Conservation (phyloP, 768 basidiomycete genomes). For the Boletus edulis region DNA sequence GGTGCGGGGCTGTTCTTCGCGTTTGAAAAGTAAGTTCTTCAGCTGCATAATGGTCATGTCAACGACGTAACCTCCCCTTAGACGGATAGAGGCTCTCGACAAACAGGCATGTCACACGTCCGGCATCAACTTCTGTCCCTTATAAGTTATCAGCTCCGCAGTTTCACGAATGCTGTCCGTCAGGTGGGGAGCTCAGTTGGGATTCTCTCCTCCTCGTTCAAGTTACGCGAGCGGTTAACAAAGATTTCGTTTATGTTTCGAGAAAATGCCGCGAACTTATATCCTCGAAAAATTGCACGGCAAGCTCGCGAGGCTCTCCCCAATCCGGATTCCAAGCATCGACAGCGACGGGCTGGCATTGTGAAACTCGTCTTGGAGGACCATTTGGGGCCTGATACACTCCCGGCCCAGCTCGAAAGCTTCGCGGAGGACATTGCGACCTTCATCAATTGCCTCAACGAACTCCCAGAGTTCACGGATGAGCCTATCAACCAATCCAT, state of each 20-base stretch:
- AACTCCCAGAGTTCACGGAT: conserved; percentile 54
- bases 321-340: conserved; percentile 33
- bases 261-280: conserved; percentile 53
- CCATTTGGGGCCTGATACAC: conserved; percentile 44
- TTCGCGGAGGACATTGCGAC: conserved; percentile 48
- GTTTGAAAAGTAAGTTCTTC: conserved; percentile 42
- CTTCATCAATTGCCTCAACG: conserved; percentile 50
- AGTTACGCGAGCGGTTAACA: conserved; percentile 46
- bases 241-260: conserved; percentile 49
- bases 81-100: conserved; percentile 46
- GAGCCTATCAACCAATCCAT: conserved; percentile 50
- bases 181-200: conserved; percentile 55
- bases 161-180: conserved; percentile 51
- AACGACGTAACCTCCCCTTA: conserved; percentile 14
- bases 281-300: conserved; percentile 44
- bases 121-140: conserved; percentile 2
- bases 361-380: conserved; percentile 36
- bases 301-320: conserved; percentile 37
- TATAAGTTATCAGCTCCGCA: conserved; percentile 37
- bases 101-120: conserved; percentile 34
- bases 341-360: conserved; percentile 34
- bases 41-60: background rate
- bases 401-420: conserved; percentile 42
- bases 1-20: conserved; percentile 47
- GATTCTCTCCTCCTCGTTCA: conserved; percentile 50